Base-by-base conservation (phyloP, 2,329 filamentous ascomycete genomes). In the Penicillium hesseltinei region DNA sequence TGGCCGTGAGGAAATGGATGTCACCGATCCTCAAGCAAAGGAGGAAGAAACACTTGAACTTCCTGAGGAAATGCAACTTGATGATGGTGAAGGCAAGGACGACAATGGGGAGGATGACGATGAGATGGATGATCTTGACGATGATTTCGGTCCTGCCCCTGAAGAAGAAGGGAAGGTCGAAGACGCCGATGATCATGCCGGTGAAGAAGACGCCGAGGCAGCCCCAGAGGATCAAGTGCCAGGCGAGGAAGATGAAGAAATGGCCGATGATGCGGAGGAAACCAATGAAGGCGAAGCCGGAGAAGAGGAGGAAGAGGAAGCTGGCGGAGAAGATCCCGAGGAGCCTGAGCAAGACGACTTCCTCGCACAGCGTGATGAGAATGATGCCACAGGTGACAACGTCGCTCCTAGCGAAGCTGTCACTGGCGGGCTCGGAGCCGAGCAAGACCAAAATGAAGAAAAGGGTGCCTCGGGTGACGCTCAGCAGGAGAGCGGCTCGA, bases 51-150 rank as follows among this genome's bases (percentile, higher is more conserved):
- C 88, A 2, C 80, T 96, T 58, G 91, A 92, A 45, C 80, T 96
- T 23, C 92, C 92, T 0, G 92, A 96, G 42, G 91, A 96, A 62
- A 88, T 97, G 81, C 87, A 95, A 56, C 82, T 94, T 54, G 88
- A 93, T 62, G 88, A 84, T 9, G 79, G 90, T 29, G 83, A 84
- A 33, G 79, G 84, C 48, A 83, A 83, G 5, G 80, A 89, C 52
- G 76, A 74, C 11, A 77, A 78, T 53, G 75, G 78, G 46, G 75
- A 66, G n/a, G 69, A 60, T 17, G 70, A 71, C 49, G 74, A 76
- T 58, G 75, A 78, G 39, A 72, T 81, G 56, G 77, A 81, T 47
- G 80, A 82, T 29, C 75, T 81, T 29, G 54, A 57, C 23, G 73
- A 77, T 21, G 69, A 75, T 51, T 75, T 76, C 56, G 74, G 73